Conservation (phyloP, 805 yeast genomes). For the Ogataea salicorniae region DNA sequence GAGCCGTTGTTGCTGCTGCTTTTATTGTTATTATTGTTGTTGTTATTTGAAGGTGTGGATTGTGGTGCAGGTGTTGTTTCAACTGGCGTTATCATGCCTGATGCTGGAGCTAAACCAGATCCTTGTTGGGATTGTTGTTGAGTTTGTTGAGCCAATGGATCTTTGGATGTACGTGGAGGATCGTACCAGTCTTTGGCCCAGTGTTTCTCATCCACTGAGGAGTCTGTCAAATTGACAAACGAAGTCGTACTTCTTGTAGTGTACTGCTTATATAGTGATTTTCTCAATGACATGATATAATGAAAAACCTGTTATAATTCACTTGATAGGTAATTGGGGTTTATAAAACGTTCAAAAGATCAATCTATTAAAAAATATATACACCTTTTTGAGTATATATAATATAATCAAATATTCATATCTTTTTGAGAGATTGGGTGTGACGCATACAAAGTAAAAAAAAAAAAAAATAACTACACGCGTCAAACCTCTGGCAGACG, state of each 20-base stretch:
- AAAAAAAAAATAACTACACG: not conserved
- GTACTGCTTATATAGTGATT: constrained; percentile 32
- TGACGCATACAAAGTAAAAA: too few relatives aligned
- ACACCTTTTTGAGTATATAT: too few relatives aligned
- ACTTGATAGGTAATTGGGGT: too few relatives aligned
- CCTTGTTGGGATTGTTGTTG: not conserved
- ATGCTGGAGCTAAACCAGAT: constrained; percentile 6
- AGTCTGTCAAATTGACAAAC: constrained; percentile 13
- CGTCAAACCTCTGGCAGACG: not conserved
- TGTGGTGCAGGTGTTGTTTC: constrained; percentile 25
- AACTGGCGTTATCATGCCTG: constrained; percentile 19
- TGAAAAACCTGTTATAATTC: not conserved
- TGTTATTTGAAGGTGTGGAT: constrained; percentile 3
- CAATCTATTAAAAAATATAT: too few relatives aligned
- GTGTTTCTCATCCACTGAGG: constrained; percentile 19
- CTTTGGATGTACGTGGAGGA: constrained; percentile 25
- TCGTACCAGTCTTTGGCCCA: constrained; percentile 31
- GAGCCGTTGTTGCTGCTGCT: not conserved
- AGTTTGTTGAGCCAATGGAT: not conserved
- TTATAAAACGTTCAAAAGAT: too few relatives aligned
- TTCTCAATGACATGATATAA: constrained; percentile 29
- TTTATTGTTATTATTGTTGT: not conserved
- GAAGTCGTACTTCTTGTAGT: constrained; percentile 23
- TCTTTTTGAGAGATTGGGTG: too few relatives aligned
- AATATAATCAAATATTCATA: too few relatives aligned